These are phyloP conservation scores for Meira nashicola DNA, from an alignment of 1,284 basidiomycete species.

Conservation along the genomic window DNA sequence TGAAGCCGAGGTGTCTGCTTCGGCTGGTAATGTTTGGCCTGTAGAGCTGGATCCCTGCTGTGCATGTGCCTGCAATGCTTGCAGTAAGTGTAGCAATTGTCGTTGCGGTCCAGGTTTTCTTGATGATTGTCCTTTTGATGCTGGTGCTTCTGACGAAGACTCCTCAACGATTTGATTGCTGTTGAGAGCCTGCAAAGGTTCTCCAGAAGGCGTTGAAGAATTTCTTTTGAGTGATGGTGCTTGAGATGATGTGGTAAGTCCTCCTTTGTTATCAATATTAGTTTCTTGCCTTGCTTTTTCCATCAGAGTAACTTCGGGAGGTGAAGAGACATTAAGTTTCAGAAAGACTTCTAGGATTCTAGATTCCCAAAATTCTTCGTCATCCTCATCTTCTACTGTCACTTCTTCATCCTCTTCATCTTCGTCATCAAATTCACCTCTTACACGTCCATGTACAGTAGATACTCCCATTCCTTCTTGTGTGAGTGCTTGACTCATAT, in stretches of 20 bases:
- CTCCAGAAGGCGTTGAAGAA: background rate
- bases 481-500: slow-evolving; percentile 41
- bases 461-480: slow-evolving; percentile 48
- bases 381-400: slow-evolving; percentile 15
- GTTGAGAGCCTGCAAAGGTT: background rate
- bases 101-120: slow-evolving; percentile 4
- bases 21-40: no score
- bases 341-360: slow-evolving; percentile 47
- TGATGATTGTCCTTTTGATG: slow-evolving; percentile 1
- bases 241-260: background rate
- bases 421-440: slow-evolving; percentile 30
- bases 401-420: slow-evolving; percentile 40
- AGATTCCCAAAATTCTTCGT: slow-evolving; percentile 19
- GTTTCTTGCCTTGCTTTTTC: background rate
- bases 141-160: no score
- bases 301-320: slow-evolving; percentile 18
- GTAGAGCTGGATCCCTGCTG: background rate
- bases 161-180: background rate
- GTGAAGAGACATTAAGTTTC: slow-evolving; percentile 39
- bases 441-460: slow-evolving; percentile 41
- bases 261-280: background rate
- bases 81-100: slow-evolving; percentile 24
- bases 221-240: background rate
- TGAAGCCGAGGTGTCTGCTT: no score
- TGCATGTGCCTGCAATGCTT: slow-evolving; percentile 20